Percentiles rank a stretch among this genome's conserved stretches.
Evolutionary conservation across 495 filamentous ascomycete species (phyloP).

Genomic region (Penicillium odoratum): DNA sequence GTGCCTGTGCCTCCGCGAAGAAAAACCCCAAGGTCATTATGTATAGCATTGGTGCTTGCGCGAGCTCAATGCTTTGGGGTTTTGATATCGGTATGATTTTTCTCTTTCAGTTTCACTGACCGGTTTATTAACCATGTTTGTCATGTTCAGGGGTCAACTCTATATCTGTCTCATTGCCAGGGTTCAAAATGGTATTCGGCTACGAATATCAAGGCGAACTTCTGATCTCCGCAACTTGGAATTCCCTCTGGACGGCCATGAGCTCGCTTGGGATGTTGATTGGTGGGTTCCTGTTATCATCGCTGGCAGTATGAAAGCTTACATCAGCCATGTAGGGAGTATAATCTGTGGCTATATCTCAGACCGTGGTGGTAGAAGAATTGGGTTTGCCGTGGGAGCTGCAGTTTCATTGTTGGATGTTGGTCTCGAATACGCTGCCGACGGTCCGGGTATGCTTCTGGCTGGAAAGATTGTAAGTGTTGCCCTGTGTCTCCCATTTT

Average conservation of each 20-base stretch:
- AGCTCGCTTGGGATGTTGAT: conserved; percentile 12
- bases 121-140: background rate
- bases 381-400: conserved; percentile 8
- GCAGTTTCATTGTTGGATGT: conserved; percentile 4
- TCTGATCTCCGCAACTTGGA: conserved; percentile 12
- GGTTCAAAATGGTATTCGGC: conserved; percentile 14
- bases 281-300: background rate
- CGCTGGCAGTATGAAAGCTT: background rate
- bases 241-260: conserved; percentile 14
- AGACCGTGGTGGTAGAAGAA: conserved; percentile 5
- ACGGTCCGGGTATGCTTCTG: conserved; percentile 6
- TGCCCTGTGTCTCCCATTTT: no score
- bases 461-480: conserved; percentile 11
- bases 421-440: conserved; percentile 12
- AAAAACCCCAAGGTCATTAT: conserved; percentile 12
- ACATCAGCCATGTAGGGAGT: conserved; percentile 3
- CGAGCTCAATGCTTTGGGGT: conserved; percentile 13
- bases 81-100: conserved; percentile 9
- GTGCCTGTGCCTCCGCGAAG: conserved; percentile 10
- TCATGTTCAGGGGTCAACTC: conserved; percentile 5
- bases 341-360: conserved; percentile 9
- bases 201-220: conserved; percentile 10
- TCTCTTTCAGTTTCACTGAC: background rate
- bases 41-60: conserved; percentile 8
- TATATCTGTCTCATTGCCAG: conserved; percentile 7